These are phyloP conservation scores for Collybia nuda DNA, from an alignment of 768 basidiomycete species.

Conservation along the genomic window DNA sequence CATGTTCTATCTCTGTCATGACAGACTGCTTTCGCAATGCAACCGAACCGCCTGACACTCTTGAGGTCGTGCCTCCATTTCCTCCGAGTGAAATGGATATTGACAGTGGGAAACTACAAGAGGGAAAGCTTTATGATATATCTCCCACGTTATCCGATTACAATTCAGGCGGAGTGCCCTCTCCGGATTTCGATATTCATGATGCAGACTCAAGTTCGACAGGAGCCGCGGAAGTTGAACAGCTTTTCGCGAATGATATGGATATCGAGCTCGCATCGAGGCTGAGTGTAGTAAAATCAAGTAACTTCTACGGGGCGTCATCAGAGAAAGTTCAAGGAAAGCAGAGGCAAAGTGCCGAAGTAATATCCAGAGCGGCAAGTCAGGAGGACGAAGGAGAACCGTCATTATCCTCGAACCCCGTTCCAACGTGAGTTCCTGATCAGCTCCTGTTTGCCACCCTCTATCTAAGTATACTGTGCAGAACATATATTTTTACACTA, in stretches of 20 bases:
- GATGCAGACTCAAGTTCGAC: constrained; percentile 8
- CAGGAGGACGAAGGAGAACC: constrained; percentile 10
- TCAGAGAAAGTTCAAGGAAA: constrained; percentile 15
- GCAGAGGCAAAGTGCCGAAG: constrained; percentile 13
- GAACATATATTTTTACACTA: constrained; percentile 82
- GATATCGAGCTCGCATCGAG: not conserved
- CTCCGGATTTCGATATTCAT: constrained; percentile 2
- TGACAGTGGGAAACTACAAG: constrained; percentile 1
- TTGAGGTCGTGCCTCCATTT: constrained; percentile 4
- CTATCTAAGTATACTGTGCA: constrained; percentile 22
- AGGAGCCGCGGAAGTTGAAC: not conserved
- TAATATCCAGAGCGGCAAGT: constrained; percentile 8
- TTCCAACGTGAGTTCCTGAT: no score
- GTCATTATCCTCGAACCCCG: not conserved
- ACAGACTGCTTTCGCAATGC: not conserved
- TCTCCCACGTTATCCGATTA: constrained; percentile 11
- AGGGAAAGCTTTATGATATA: not conserved
- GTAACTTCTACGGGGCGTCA: constrained; percentile 10
- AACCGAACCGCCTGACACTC: not conserved
- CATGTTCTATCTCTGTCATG: constrained; percentile 21
- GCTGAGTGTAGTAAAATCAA: constrained; percentile 2
- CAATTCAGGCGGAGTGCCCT: not conserved
- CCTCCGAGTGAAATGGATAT: constrained; percentile 14
- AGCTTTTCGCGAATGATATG: constrained; percentile 1
- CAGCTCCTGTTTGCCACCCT: no score